A percentile compares a stretch with the other conserved stretches of the same genome.
Evolutionary conservation across 305 asterid species (phyloP).

Genomic region (Withania somnifera): DNA sequence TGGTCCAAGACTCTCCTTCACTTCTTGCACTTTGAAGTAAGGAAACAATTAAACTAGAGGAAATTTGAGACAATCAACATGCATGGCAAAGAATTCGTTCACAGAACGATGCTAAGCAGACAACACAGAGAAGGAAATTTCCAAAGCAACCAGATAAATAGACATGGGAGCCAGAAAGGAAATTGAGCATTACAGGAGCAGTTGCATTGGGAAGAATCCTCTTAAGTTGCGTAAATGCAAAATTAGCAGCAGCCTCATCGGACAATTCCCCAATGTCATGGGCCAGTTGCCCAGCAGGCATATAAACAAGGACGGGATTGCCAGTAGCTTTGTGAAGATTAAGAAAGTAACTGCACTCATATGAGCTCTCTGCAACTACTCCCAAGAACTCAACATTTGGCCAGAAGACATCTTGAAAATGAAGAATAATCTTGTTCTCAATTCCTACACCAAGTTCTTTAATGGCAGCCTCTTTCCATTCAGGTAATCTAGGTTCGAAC

Average conservation of each 20-base stretch:
- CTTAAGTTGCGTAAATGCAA: conserved; percentile 68
- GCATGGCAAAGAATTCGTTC: not conserved
- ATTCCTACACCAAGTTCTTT: conserved; percentile 82
- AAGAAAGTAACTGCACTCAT: conserved; percentile 88
- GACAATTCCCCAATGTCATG: conserved; percentile 81
- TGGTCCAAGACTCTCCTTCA: too few species aligned
- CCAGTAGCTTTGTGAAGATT: conserved; percentile 97
- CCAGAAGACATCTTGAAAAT: conserved; percentile 81
- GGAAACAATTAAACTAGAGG: not conserved
- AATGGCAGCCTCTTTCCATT: conserved; percentile 89
- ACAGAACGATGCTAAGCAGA: not conserved
- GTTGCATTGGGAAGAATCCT: conserved; percentile 82
- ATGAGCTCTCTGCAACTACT: conserved; percentile 78
- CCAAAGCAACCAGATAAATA: not conserved
- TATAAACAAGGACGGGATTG: conserved; percentile 86
- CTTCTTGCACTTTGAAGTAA: not conserved
- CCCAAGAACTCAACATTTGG: conserved; percentile 98
- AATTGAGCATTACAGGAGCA: conserved; percentile 36
- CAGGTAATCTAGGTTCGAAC: conserved; percentile 88
- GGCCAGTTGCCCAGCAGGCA: conserved; percentile 96
- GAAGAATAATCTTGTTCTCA: conserved; percentile 84
- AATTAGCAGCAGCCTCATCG: conserved; percentile 77
- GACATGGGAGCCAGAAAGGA: not conserved
- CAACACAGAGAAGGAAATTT: not conserved
- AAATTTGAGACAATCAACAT: not conserved